Base-by-base conservation (phyloP, 352 stramenopile genomes). In the Thraustotheca clavata region DNA sequence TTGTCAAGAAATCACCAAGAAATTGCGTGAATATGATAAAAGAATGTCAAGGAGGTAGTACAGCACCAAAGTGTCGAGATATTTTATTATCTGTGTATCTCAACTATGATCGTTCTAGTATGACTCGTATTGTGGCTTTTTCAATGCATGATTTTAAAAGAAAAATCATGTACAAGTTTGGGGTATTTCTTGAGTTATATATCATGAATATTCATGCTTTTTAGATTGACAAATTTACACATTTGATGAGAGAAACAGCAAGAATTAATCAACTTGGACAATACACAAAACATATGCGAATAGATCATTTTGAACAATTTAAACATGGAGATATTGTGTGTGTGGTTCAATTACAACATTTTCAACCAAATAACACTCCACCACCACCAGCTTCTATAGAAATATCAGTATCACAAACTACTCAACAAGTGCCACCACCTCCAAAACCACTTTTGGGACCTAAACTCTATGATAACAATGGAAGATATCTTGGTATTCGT, bases 261-360 rank as follows among this genome's bases (percentile, higher is more conserved):
- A 29, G 27, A 31, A 54, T 65, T 5, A 54, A 27, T 26, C 4
- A 40, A 18, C 16, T 43, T 31, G 57, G 57, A 20, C 6, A 35
- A 14, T 65, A 54, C 39, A 55, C 36, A 26, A 65, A 65, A 33
- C 41, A 43, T 32, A 8, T 38, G 5, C 7, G 11, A 14, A 33
- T 65, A 18, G 4, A 4, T 6, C 29, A 27, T 3, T 65, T 65
- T 27, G 20, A 16, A 16, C 57, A 65, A 16, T 46, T 65, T 8
- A 29, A 46, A 2, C 36, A 35, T n/a, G 57, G 57, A 1, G 57
- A 65, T 34, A 65, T 65, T 54, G 31, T 65, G 16, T 65, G 57
- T 36, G 57, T 46, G 22, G 34, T 65, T 27, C 38, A 65, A 18
- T 16, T 4, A 18, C 24, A 49, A 12, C 34, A 8, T 24, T 62